phyloP scores from a whole-genome alignment of 2,329 filamentous ascomycete genomes.

The Venturiaceae sp. region DNA sequence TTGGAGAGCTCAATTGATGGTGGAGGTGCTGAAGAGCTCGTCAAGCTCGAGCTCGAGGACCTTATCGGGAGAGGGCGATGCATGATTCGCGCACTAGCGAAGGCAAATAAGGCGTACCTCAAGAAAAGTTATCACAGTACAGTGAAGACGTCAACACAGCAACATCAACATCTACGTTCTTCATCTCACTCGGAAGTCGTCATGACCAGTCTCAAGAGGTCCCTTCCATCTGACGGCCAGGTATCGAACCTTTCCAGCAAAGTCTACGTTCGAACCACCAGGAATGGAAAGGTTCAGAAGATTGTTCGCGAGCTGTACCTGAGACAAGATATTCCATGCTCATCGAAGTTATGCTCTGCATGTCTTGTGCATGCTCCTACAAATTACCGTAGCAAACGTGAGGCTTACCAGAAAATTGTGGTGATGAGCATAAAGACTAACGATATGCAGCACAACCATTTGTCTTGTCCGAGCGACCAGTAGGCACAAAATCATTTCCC shows the following conservation, averaged over 20 bases:
- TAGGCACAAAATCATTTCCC: constrained; percentile 71
- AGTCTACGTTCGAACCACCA: constrained; percentile 88
- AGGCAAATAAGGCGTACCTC: background rate
- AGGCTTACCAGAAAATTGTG: constrained; percentile 17
- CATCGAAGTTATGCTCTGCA: constrained; percentile 72
- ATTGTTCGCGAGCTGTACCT: constrained; percentile 95
- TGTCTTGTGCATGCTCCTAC: constrained; percentile 68
- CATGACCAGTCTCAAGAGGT: constrained; percentile 57
- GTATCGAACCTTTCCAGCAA: constrained; percentile 84
- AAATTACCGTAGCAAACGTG: constrained; percentile 71
- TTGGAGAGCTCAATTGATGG: constrained; percentile 2
- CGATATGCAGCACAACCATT: constrained; percentile 60
- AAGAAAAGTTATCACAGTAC: background rate
- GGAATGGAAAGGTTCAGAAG: constrained; percentile 96
- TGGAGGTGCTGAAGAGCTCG: background rate
- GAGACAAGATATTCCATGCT: constrained; percentile 93
- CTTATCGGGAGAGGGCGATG: background rate
- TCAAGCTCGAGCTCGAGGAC: constrained; percentile 6
- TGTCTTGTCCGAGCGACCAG: constrained; percentile 80
- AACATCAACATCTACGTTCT: background rate
- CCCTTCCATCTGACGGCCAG: constrained; percentile 40
- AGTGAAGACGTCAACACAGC: background rate
- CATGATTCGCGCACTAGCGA: background rate
- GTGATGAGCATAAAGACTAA: constrained; percentile 11
- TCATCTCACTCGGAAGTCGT: background rate